A percentile compares a stretch with the other conserved stretches of the same genome.
These are phyloP conservation scores for Canna indica DNA, from an alignment of 176 grass and related monocot genomes.

Conservation along the genomic window DNA sequence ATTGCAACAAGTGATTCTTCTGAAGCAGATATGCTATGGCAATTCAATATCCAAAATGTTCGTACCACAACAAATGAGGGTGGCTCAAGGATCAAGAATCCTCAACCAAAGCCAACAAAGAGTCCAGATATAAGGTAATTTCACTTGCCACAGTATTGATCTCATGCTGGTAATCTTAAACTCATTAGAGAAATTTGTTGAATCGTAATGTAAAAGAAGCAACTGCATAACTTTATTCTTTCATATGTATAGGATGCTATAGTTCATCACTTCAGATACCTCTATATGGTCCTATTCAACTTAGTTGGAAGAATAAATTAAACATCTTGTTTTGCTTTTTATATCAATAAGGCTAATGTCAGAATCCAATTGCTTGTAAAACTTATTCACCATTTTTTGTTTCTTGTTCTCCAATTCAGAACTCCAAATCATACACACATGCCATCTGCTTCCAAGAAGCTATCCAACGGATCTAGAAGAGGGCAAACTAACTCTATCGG, in stretches of 20 bases:
- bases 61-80: slow-evolving; percentile 35
- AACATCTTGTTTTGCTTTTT: too few relatives aligned
- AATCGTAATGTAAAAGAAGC: not conserved
- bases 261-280: too few relatives aligned
- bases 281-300: too few relatives aligned
- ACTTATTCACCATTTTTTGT: not conserved
- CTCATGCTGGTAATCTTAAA: not conserved
- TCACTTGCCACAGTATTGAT: not conserved
- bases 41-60: slow-evolving; percentile 70
- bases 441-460: slow-evolving; percentile 68
- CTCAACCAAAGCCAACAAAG: slow-evolving; percentile 56
- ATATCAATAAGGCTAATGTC: too few relatives aligned
- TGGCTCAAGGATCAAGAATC: slow-evolving; percentile 80
- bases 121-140: slow-evolving; percentile 70
- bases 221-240: too few relatives aligned
- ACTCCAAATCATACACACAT: slow-evolving; percentile 62
- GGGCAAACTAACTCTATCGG: slow-evolving; percentile 37
- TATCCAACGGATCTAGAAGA: slow-evolving; percentile 43
- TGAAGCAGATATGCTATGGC: slow-evolving; percentile 92
- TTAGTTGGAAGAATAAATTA: too few relatives aligned
- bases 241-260: not conserved
- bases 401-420: slow-evolving; percentile 34
- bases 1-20: slow-evolving; percentile 98
- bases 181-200: not conserved
- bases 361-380: too few relatives aligned